These are phyloP conservation scores for Candida mesenterica DNA, from an alignment of 1,139 yeast genomes.

Conservation along the genomic window DNA sequence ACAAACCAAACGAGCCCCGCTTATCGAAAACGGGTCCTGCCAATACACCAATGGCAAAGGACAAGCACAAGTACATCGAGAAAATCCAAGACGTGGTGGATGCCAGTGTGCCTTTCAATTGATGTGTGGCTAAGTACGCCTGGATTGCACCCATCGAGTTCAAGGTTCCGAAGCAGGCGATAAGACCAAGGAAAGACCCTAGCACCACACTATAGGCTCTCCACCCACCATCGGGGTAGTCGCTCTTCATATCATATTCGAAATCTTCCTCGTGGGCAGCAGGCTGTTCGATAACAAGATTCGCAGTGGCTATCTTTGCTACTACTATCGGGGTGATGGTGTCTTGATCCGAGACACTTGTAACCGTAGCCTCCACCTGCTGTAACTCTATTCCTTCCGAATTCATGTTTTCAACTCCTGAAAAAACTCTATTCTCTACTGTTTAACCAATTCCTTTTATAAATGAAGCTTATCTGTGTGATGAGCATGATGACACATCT, in stretches of 20 bases:
- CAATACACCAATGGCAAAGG: constrained; percentile 32
- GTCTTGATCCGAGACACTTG: not conserved
- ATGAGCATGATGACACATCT: no score
- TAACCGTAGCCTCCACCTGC: constrained; percentile 1
- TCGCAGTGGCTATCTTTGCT: not conserved
- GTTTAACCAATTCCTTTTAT: no score
- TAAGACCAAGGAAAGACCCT: constrained; percentile 35
- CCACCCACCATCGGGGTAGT: constrained; percentile 30
- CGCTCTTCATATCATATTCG: constrained; percentile 1
- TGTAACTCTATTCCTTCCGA: not conserved
- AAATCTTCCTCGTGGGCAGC: not conserved
- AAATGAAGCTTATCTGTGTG: no score
- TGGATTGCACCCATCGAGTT: constrained; percentile 40
- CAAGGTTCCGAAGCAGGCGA: constrained; percentile 31
- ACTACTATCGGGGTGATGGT: not conserved
- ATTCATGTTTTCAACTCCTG: not conserved
- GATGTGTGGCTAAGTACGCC: constrained; percentile 33
- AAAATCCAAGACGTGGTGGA: constrained; percentile 36
- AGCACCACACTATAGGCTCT: constrained; percentile 33
- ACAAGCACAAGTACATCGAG: constrained; percentile 32
- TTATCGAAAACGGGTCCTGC: constrained; percentile 39
- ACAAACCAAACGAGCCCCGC: constrained; percentile 29
- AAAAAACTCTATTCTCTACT: no score
- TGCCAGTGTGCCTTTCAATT: constrained; percentile 20
- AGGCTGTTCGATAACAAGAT: not conserved